Conservation (phyloP, 2,329 filamentous ascomycete species). For the Cladosporium velox region DNA sequence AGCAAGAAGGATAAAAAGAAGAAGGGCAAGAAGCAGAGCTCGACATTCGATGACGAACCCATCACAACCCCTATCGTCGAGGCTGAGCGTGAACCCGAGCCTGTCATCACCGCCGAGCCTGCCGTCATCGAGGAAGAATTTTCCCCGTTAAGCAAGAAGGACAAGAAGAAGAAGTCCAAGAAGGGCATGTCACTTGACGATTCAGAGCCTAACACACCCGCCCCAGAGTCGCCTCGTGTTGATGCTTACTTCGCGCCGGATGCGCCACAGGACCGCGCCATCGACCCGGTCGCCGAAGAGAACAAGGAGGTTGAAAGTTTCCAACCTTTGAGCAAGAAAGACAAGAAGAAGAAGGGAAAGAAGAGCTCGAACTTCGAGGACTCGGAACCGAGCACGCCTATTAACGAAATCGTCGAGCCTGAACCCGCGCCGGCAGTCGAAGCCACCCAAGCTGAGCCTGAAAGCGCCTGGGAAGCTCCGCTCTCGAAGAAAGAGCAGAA, state of each 20-base stretch:
- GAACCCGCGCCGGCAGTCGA: not conserved
- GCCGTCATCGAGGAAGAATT: not conserved
- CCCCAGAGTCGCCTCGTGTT: not conserved
- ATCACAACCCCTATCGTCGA: not conserved
- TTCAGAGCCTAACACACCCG: constrained; percentile 12
- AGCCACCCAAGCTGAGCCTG: not conserved
- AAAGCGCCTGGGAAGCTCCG: constrained; percentile 36
- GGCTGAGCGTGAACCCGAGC: not conserved
- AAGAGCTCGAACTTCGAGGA: constrained; percentile 38
- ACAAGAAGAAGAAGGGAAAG: constrained; percentile 49
- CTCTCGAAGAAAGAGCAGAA: constrained; percentile 42
- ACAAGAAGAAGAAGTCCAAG: constrained; percentile 50
- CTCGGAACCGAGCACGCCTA: not conserved
- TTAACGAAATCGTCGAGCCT: constrained; percentile 30
- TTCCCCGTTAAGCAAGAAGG: constrained; percentile 49
- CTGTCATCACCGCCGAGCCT: not conserved
- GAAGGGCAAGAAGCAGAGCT: constrained; percentile 45
- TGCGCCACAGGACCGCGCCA: not conserved
- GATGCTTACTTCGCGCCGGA: not conserved
- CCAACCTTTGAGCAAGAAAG: constrained; percentile 15
- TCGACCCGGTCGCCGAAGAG: constrained; percentile 16
- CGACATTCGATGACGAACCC: constrained; percentile 4
- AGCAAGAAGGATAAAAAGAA: constrained; percentile 56
- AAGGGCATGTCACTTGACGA: constrained; percentile 23
- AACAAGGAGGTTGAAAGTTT: constrained; percentile 33